Evolutionary conservation across 140 eudicot genomes (phyloP).

Genomic region (Anethum foeniculum): DNA sequence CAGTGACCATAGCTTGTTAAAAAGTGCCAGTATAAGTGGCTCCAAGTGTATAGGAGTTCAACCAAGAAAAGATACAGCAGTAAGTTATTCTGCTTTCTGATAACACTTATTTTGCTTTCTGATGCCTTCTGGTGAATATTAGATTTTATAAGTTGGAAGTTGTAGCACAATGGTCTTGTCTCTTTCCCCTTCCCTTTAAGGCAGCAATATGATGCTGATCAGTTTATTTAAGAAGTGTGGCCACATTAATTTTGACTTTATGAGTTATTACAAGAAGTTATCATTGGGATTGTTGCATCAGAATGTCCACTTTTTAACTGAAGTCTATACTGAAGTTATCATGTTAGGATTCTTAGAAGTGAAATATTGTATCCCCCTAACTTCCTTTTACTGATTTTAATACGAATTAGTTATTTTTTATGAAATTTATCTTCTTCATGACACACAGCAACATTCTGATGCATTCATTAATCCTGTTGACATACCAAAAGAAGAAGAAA

Average conservation of each 20-base stretch:
- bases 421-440: neutral
- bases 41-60: slow-evolving; percentile 62
- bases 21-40: slow-evolving; percentile 88
- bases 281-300: neutral
- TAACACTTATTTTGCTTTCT: neutral
- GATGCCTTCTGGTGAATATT: neutral
- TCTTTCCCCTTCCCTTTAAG: neutral
- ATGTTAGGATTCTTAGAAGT: neutral
- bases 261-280: neutral
- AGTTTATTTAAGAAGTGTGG: neutral
- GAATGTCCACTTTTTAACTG: neutral
- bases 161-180: neutral
- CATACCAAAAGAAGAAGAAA: neutral
- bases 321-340: neutral
- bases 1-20: slow-evolving; percentile 73
- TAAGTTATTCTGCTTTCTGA: slow-evolving; percentile 14
- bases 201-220: neutral
- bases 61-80: slow-evolving; percentile 37
- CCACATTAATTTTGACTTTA: neutral
- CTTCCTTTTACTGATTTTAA: neutral
- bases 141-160: neutral
- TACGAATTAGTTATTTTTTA: neutral
- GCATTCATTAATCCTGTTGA: neutral
- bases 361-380: neutral
- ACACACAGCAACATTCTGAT: neutral